Conservation (phyloP, 2,329 filamentous ascomycete species). For the Malbranchea cinnamomea region DNA sequence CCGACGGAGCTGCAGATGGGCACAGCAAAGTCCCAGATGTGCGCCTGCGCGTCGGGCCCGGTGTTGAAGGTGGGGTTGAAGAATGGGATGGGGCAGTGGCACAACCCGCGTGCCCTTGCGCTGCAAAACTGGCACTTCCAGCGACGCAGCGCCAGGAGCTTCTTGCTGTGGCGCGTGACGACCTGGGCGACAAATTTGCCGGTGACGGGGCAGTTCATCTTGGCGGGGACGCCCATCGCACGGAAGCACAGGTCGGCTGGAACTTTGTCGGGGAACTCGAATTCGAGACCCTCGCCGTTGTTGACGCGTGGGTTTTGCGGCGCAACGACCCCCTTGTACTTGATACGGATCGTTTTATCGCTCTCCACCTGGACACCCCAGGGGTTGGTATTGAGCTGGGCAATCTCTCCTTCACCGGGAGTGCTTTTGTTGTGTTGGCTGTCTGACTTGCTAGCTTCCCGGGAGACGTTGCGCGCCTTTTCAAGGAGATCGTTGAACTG, state of each 20-base stretch:
- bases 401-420: background rate
- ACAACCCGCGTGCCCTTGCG: constrained; percentile 1
- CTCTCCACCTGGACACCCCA: background rate
- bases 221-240: constrained; percentile 1
- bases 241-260: constrained; percentile 2
- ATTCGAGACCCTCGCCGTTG: constrained; percentile 3
- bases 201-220: background rate
- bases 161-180: constrained; percentile 1
- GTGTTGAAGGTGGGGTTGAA: constrained; percentile 1
- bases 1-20: constrained; percentile 4
- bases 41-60: background rate
- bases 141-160: constrained; percentile 2
- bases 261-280: constrained; percentile 3
- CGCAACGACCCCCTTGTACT: constrained; percentile 2
- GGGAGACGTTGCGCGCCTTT: background rate
- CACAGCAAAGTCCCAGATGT: constrained; percentile 4
- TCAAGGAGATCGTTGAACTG: background rate
- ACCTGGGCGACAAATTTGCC: constrained; percentile 4
- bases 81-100: constrained; percentile 1
- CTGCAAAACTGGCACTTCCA: constrained; percentile 6
- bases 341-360: constrained; percentile 1
- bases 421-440: background rate
- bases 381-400: background rate
- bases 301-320: constrained; percentile 3
- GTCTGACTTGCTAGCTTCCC: background rate